Conservation (phyloP, 192 early-diverging fungal genomes). For the Globomyces pollinis-pini region DNA sequence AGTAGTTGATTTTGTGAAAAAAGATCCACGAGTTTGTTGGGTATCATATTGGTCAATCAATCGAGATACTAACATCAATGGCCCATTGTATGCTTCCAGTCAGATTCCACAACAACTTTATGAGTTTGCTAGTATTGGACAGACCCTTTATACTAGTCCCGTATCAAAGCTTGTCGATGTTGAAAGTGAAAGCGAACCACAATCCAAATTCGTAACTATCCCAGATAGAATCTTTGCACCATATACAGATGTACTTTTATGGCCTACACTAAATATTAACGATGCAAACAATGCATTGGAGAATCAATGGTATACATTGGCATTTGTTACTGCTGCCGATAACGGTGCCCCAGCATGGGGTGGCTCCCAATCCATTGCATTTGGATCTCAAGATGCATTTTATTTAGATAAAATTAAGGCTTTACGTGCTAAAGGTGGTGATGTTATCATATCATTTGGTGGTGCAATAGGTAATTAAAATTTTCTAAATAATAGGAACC, state of each 20-base stretch:
- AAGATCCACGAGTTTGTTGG: slow-evolving; percentile 3
- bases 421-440: slow-evolving; percentile 24
- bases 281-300: background rate
- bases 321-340: slow-evolving; percentile 27
- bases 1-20: slow-evolving; percentile 21
- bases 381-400: background rate
- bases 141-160: too few relatives aligned
- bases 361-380: background rate
- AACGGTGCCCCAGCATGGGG: slow-evolving; percentile 11
- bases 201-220: background rate
- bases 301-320: slow-evolving; percentile 17
- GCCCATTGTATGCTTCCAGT: slow-evolving; percentile 17
- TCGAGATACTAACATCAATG: slow-evolving; percentile 17
- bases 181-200: too few relatives aligned
- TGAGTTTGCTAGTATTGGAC: too few relatives aligned
- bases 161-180: too few relatives aligned
- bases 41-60: slow-evolving; percentile 24
- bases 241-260: slow-evolving; percentile 30
- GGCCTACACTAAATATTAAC: slow-evolving; percentile 19
- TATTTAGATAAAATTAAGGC: slow-evolving; percentile 8
- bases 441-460: slow-evolving; percentile 40
- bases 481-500: background rate
- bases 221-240: slow-evolving; percentile 26
- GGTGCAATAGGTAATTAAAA: slow-evolving; percentile 17
- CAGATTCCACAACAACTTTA: slow-evolving; percentile 21